Base-by-base conservation (phyloP, 31 red algal species). In the Asparagopsis taxiformis region DNA sequence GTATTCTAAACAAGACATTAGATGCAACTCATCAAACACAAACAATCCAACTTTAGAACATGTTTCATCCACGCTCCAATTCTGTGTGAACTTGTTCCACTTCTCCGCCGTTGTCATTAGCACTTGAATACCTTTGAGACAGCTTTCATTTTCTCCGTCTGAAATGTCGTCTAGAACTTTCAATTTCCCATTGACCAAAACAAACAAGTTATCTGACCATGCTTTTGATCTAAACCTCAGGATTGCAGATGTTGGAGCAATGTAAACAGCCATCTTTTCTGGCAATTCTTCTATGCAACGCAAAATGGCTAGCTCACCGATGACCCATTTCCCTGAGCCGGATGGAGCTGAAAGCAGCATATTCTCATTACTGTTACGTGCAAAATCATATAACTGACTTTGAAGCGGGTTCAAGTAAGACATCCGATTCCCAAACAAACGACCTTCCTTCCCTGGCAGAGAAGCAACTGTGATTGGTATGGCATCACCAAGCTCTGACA, bases 21-120 rank as follows among this genome's bases (percentile, higher is more conserved):
- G 75, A 51, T 97, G 93, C 22, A 92, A 25, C 3, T 97, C 83
- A 31, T 97, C 86, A 53, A 97, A 68, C 16, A 97, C 30, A 79
- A 92, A 44, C 6, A 79, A 55, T 30, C 79, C 46, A 41, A 91
- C 66, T 34, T 11, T 73, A 33, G 9, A 34, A 17, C 48, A 28
- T 32, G 69, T 69, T 37, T 55, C 57, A 48, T 38, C 35, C 23
- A 53, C 35, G 22, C 31, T 36, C 64, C 64, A 78, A 23, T 16
- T 10, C 24, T 59, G 21, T 48, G 75, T 67, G 3, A 78, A 68
- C 1, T 51, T 51, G 57, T 65, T 64, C 85, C 85, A 94, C 5
- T 31, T 57, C 16, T 63, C 62, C 16, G 85, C 49, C 20, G 91
- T 85, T 11, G 85, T 68, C 8, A 83, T 33, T 0, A 94, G 21